A percentile compares a stretch with the other conserved stretches of the same genome.
phyloP scores from a whole-genome alignment of 2,329 filamentous ascomycete species.

The Aspergillus pseudoterreus region DNA sequence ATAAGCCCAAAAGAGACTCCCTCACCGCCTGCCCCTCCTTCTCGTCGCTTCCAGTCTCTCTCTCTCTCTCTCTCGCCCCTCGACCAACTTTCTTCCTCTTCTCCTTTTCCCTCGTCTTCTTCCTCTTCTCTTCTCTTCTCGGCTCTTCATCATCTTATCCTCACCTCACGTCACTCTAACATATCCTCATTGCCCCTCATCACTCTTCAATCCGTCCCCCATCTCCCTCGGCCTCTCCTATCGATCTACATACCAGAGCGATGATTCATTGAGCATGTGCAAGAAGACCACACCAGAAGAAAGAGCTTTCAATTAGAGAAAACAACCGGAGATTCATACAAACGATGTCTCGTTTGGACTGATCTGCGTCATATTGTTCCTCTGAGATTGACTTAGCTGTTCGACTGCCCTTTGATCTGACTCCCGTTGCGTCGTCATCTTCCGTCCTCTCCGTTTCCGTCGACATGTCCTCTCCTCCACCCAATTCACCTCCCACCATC shows the following conservation, averaged over 20 bases:
- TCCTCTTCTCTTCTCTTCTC: neutral
- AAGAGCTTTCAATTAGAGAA: neutral
- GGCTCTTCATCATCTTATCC: neutral
- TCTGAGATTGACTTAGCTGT: neutral
- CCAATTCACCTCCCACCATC: constrained; percentile 18
- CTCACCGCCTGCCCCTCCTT: constrained; percentile 8
- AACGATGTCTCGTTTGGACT: constrained; percentile 8
- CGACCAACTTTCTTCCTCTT: constrained; percentile 6
- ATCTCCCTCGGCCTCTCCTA: neutral
- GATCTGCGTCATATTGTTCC: neutral
- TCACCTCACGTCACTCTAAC: neutral
- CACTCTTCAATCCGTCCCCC: neutral
- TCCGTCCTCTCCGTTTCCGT: constrained; percentile 5
- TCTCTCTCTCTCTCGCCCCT: constrained; percentile 10
- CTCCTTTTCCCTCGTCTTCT: constrained; percentile 1
- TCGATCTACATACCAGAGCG: neutral
- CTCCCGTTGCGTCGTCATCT: neutral
- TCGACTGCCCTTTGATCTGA: constrained; percentile 5
- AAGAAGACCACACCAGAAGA: neutral
- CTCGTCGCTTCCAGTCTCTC: neutral
- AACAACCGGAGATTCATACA: neutral
- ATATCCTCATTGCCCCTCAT: neutral
- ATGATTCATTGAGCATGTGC: constrained; percentile 2
- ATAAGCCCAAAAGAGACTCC: neutral
- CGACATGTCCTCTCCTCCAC: constrained; percentile 21